Percentiles rank a stretch among this genome's conserved stretches.
Conservation (phyloP, 352 stramenopile species). For the Phytophthora rubi region DNA sequence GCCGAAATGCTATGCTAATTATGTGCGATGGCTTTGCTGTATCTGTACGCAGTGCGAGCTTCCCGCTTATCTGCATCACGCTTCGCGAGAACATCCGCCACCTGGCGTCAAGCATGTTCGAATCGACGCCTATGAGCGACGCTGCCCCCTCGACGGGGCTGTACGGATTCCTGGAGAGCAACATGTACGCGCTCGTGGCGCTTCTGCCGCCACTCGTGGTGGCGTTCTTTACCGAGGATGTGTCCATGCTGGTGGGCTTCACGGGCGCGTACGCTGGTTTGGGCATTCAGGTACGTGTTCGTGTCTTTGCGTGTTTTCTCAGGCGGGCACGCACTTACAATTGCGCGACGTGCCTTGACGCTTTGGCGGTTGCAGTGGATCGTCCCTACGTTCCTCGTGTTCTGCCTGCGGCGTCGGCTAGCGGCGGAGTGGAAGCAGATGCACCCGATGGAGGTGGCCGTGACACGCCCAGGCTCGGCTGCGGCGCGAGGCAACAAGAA, state of each 20-base stretch:
- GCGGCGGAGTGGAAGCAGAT: slow-evolving; percentile 46
- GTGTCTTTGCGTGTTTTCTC: slow-evolving; percentile 35
- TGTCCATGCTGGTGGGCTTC: slow-evolving; percentile 89
- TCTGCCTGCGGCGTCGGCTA: slow-evolving; percentile 69
- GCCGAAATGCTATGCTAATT: slow-evolving; percentile 22
- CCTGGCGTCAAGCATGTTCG: slow-evolving; percentile 58
- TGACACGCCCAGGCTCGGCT: slow-evolving; percentile 25
- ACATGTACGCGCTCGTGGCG: slow-evolving; percentile 76
- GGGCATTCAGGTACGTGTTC: slow-evolving; percentile 74
- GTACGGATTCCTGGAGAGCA: slow-evolving; percentile 53
- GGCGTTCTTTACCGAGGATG: slow-evolving; percentile 89
- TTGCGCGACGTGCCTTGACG: slow-evolving; percentile 33
- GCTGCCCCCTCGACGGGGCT: slow-evolving; percentile 28
- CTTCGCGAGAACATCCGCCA: slow-evolving; percentile 85
- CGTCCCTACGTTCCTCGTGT: slow-evolving; percentile 81
- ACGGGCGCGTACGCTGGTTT: slow-evolving; percentile 86
- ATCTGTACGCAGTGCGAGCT: slow-evolving; percentile 62
- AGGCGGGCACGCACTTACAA: slow-evolving; percentile 37
- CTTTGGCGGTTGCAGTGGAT: slow-evolving; percentile 67
- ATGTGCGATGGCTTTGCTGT: background rate
- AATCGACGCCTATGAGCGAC: slow-evolving; percentile 29
- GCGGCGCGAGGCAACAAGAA: slow-evolving; percentile 49
- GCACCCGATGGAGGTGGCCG: slow-evolving; percentile 40
- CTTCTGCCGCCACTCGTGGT: slow-evolving; percentile 82
- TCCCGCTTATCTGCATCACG: slow-evolving; percentile 88